Evolutionary conservation across 805 yeast species (phyloP), one percentile per base, ranked within the genome.

Genomic region (Sugiyamaella floridensis): DNA sequence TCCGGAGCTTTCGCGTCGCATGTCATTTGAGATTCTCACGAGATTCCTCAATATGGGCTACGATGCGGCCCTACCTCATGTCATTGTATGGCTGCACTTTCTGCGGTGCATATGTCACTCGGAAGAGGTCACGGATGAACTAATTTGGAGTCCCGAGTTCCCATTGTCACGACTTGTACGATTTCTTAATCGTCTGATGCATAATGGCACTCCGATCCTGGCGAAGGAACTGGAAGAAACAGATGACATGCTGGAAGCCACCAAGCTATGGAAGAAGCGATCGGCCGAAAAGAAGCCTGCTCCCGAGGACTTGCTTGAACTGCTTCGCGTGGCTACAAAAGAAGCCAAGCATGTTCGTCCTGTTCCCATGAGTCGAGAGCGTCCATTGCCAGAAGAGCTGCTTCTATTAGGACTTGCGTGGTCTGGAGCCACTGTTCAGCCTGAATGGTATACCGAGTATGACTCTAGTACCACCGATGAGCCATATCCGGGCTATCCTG

Each of bases 11-110:
- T 42, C 55, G n/a, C 15, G 44, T 14, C 15, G 40, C 14, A 26
- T 55, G 20, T 37, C 55, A 7, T 49, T 43, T 47, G 48, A 40
- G 20, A 51, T 51, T 10, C 50, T 57, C 16, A 15, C 47, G 16
- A 20, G 45, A 16, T 58, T 47, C 52, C 34, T 47, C 34, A 43
- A 34, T 14, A 40, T 50, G 12, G 49, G 49, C 14, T 40, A 28
- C 22, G 51, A 52, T 20, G 32, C 83, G 8, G 81, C 87, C 1
- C 75, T 85, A 3, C 83, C 90, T 11, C 95, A 87, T 71, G 74
- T 83, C 2, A 74, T 86, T 45, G 84, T 89, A 1, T 86, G 92
- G 89, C 67, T 85, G 7, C 85, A 87, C 62, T 88, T 85, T 60
- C 67, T 87, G 19, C 37, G 37, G n/a, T 32, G 37, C 9, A 32